Base-by-base conservation (phyloP, 306 rosid species). In the Sechiopsis laciniata region DNA sequence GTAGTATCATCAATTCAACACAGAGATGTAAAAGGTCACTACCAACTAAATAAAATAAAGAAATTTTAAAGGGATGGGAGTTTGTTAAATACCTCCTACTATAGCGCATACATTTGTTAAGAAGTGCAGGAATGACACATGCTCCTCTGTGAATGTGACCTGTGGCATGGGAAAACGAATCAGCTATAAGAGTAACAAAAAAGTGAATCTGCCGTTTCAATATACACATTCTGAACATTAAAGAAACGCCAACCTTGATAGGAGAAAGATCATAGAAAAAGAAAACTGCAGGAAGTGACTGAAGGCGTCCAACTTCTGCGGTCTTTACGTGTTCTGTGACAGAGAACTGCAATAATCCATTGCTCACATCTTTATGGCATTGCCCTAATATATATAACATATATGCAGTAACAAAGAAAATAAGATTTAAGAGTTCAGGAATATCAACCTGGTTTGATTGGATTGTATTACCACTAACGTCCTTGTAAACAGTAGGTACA, bases 231-330 rank as follows among this genome's bases (percentile, higher is more conserved):
- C 4, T 50, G 51, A 14, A 54, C 74, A 24, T 40, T 35, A 24
- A 55, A 78, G 79, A 29, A 69, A 77, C 55, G 58, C 52, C 32
- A 76, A 90, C 99, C 97, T 91, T 91, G 77, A 94, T 94, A 54
- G 99, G 99, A 83, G 99, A 94, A 74, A 94, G 99, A 78, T 94
- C 99, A 76, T 94, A 94, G 77, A 90, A 89, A 87, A 91, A 94
- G 83, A 94, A 94, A 55, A 94, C 97, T 68, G 97, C 99, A 16
- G 99, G 99, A 68, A 94, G 87, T 77, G 92, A 90, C 80, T 88
- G 99, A 75, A 91, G 81, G 61, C 76, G 90, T 62, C 91, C 94
- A 4, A 87, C 75, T 65, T 91, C 99, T 67, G 84, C 88, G 48
- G 80, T 86, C 84, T 87, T 83, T 71, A 79, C 86, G 81, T 95